Conservation (phyloP, 202 grass and related monocot species). For the Schoenoplectus triqueter region DNA sequence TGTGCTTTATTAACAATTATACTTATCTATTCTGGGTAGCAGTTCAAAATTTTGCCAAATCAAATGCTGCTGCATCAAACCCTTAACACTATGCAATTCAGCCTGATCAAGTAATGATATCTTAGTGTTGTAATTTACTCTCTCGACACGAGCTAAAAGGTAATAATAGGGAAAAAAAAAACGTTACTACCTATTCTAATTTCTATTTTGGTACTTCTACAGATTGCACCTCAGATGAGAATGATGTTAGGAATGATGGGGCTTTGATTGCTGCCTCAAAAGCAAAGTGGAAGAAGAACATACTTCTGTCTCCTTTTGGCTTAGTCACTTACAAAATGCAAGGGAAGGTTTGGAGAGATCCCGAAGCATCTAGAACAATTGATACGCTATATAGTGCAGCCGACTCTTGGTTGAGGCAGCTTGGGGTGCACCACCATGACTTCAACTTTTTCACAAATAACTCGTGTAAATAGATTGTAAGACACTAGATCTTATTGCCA, state of each 20-base stretch:
- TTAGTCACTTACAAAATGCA: constrained; percentile 58
- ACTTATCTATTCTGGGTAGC: neutral
- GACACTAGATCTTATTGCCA: neutral
- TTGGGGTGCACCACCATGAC: constrained; percentile 67
- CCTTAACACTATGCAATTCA: neutral
- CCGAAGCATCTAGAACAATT: constrained; percentile 25
- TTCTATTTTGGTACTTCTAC: neutral
- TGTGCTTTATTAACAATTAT: neutral
- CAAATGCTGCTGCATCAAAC: neutral
- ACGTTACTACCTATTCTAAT: constrained; percentile 5
- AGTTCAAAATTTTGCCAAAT: neutral
- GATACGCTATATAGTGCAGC: constrained; percentile 48
- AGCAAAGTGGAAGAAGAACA: constrained; percentile 10
- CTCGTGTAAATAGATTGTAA: constrained; percentile 39
- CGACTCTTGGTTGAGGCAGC: constrained; percentile 74
- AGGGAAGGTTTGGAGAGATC: constrained; percentile 56
- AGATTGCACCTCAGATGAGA: constrained; percentile 28
- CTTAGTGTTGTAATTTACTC: neutral
- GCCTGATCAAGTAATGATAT: neutral
- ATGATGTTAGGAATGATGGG: neutral
- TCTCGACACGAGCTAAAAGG: too few species aligned
- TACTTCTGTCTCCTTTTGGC: constrained; percentile 57
- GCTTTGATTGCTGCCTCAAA: neutral
- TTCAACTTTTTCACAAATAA: constrained; percentile 67
- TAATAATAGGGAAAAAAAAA: neutral